Evolutionary conservation across 768 basidiomycete species (phyloP).

Genomic region (Rhodosporidiobolus odoratus): DNA sequence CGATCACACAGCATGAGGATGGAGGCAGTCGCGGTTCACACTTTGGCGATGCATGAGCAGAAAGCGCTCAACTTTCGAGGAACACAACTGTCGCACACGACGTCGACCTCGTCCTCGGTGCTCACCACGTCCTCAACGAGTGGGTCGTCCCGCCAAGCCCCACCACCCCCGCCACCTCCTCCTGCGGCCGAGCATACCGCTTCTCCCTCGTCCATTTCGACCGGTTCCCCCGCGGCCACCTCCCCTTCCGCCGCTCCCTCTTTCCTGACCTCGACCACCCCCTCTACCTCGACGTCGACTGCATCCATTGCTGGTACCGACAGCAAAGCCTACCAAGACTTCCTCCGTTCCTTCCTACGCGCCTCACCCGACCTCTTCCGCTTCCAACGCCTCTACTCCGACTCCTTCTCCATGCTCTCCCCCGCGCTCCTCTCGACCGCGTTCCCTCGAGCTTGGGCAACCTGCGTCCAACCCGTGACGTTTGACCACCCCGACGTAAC

Average conservation of each 20-base stretch:
- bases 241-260: not conserved
- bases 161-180: not conserved
- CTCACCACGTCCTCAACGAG: not conserved
- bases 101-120: not conserved
- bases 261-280: not conserved
- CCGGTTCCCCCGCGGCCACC: not conserved
- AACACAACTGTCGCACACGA: constrained; percentile 6
- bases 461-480: not conserved
- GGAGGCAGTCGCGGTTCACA: constrained; percentile 30
- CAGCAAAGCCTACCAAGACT: not conserved
- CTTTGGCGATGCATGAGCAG: constrained; percentile 35
- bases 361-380: constrained; percentile 33
- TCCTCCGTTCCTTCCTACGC: constrained; percentile 20
- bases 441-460: constrained; percentile 4
- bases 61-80: constrained; percentile 24
- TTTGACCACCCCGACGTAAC: not conserved
- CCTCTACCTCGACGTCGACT: not conserved
- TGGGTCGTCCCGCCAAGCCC: not conserved
- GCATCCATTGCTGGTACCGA: not conserved
- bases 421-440: not conserved
- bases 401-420: not conserved
- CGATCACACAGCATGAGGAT: not conserved
- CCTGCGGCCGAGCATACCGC: not conserved
- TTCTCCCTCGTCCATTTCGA: not conserved
- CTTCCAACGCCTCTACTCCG: constrained; percentile 25